Percentiles rank a stretch among this genome's conserved stretches.
These are phyloP conservation scores for Caloboletus inedulis DNA, from an alignment of 1,284 basidiomycete genomes.

Conservation along the genomic window DNA sequence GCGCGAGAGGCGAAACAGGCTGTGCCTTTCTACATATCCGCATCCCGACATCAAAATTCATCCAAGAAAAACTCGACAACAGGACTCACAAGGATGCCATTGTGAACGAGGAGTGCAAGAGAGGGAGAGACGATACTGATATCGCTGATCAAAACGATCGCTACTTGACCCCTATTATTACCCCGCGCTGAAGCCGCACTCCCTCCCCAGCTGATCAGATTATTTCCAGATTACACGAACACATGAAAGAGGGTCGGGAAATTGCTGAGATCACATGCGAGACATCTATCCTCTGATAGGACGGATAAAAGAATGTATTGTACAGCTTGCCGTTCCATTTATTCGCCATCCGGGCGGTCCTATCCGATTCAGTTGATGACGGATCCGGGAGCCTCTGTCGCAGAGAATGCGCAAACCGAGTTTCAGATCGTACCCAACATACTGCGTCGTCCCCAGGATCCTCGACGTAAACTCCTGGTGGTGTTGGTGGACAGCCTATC, in stretches of 20 bases:
- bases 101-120: neutral
- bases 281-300: neutral
- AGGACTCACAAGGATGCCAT: constrained; percentile 24
- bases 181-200: neutral
- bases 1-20: constrained; percentile 52
- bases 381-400: constrained; percentile 48
- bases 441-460: neutral
- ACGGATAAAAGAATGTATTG: no score
- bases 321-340: constrained; percentile 60
- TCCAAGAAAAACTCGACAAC: neutral
- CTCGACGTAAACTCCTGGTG: constrained; percentile 50
- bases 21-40: constrained; percentile 29
- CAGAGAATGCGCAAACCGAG: neutral
- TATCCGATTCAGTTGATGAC: constrained; percentile 54
- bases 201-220: neutral
- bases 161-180: neutral
- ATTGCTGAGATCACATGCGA: neutral
- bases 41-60: neutral
- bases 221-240: neutral
- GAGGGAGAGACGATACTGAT: neutral
- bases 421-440: neutral
- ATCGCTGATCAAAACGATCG: constrained; percentile 6
- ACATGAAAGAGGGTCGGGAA: neutral
- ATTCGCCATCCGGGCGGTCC: constrained; percentile 13
- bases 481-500: constrained; percentile 49